Evolutionary conservation across 2,329 filamentous ascomycete genomes (phyloP).

Genomic region (Microascus cirrosus): DNA sequence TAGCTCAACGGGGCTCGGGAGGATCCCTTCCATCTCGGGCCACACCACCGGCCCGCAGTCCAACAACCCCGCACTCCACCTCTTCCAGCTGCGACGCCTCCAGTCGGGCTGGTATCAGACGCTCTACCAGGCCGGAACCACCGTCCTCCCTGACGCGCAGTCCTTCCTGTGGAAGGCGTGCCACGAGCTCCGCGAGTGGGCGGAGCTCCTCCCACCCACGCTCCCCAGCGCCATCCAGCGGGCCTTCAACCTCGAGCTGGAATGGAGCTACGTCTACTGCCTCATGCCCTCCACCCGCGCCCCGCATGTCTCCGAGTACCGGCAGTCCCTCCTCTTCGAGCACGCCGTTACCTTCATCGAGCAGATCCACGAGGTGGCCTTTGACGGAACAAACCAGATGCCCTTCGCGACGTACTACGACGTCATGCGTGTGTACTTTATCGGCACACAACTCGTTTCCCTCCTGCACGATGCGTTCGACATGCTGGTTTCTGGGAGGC

Average conservation of each 20-base stretch:
- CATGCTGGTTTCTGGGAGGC: slow-evolving; percentile 36
- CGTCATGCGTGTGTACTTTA: slow-evolving; percentile 71
- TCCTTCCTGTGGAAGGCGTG: slow-evolving; percentile 68
- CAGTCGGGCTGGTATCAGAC: slow-evolving; percentile 87
- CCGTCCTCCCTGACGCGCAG: slow-evolving; percentile 56
- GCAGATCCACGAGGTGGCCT: slow-evolving; percentile 57
- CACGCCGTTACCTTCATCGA: slow-evolving; percentile 74
- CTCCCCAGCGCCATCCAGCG: slow-evolving; percentile 56
- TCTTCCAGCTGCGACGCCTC: slow-evolving; percentile 74
- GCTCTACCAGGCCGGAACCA: slow-evolving; percentile 68
- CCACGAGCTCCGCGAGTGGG: slow-evolving; percentile 70
- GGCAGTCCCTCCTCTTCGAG: slow-evolving; percentile 74
- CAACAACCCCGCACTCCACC: slow-evolving; percentile 60
- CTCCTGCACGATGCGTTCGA: slow-evolving; percentile 48
- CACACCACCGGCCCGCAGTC: slow-evolving; percentile 33
- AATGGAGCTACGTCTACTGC: slow-evolving; percentile 87
- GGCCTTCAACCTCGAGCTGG: slow-evolving; percentile 76
- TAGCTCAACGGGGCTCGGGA: slow-evolving; percentile 30
- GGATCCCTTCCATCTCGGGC: slow-evolving; percentile 27
- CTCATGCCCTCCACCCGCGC: slow-evolving; percentile 69
- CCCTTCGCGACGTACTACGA: slow-evolving; percentile 80
- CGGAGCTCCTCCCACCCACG: slow-evolving; percentile 57
- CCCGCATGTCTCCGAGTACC: slow-evolving; percentile 63
- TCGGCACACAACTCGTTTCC: slow-evolving; percentile 52
- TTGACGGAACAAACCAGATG: slow-evolving; percentile 38